Percentiles rank a stretch among this genome's conserved stretches.
These are phyloP conservation scores for Stemphylium beticola DNA, from an alignment of 2,329 filamentous ascomycete genomes.

Conservation along the genomic window DNA sequence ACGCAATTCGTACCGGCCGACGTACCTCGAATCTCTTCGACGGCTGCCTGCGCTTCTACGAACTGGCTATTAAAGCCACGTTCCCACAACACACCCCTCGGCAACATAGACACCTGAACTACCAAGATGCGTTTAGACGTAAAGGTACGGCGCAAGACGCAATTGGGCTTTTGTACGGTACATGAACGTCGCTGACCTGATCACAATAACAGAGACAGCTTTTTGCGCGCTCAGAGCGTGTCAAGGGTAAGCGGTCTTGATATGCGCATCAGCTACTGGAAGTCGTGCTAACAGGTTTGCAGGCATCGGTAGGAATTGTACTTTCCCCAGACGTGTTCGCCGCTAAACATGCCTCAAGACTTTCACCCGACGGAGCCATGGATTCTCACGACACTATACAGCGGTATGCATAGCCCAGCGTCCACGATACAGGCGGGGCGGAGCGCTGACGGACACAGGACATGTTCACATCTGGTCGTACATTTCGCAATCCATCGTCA, in stretches of 20 bases:
- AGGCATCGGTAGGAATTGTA: conserved; percentile 44
- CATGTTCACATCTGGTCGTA: conserved; percentile 99
- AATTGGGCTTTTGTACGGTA: neutral
- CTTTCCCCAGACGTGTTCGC: neutral
- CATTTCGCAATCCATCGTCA: conserved; percentile 79
- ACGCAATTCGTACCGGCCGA: neutral
- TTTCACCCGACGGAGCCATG: conserved; percentile 97
- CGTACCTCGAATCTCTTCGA: neutral
- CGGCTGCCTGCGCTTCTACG: conserved; percentile 24
- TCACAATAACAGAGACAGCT: conserved; percentile 71
- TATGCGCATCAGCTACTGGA: conserved; percentile 4
- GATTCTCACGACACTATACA: conserved; percentile 93
- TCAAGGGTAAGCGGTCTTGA: conserved; percentile 63
- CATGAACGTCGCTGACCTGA: conserved; percentile 45
- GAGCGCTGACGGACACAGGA: conserved; percentile 61
- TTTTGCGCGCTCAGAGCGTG: conserved; percentile 89
- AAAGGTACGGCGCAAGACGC: conserved; percentile 44
- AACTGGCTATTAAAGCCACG: conserved; percentile 51
- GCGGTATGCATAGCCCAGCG: conserved; percentile 63
- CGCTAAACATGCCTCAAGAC: conserved; percentile 68
- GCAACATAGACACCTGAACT: conserved; percentile 33
- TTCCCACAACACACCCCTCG: conserved; percentile 41
- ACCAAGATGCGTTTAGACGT: conserved; percentile 54
- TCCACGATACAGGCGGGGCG: conserved; percentile 4
- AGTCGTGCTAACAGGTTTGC: conserved; percentile 30